A percentile compares a stretch with the other conserved stretches of the same genome.
Evolutionary conservation across 768 basidiomycete genomes (phyloP).

Genomic region (Austroboletus festivus): DNA sequence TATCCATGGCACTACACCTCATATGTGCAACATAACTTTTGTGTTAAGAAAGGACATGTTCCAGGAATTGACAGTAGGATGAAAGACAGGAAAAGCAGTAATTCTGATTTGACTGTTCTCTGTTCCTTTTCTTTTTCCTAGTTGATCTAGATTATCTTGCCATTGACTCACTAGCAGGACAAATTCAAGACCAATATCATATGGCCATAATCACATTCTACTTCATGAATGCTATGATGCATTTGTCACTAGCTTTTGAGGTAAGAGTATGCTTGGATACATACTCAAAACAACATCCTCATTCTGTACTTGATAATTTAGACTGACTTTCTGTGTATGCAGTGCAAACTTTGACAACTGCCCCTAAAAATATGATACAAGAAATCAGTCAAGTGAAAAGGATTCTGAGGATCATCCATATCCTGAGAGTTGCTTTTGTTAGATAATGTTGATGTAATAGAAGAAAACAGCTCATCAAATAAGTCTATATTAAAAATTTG

Average conservation of each 20-base stretch:
- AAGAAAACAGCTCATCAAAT: slow-evolving; percentile 64
- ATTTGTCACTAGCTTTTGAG: not conserved
- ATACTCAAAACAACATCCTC: slow-evolving; percentile 87
- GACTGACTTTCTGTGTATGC: slow-evolving; percentile 91
- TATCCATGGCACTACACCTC: too few relatives aligned
- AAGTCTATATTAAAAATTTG: slow-evolving; percentile 91
- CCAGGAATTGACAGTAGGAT: too few relatives aligned
- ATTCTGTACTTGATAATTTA: slow-evolving; percentile 79
- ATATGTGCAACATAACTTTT: too few relatives aligned
- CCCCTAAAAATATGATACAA: slow-evolving; percentile 50
- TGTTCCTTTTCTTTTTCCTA: too few relatives aligned
- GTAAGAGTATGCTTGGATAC: slow-evolving; percentile 30
- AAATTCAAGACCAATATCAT: not conserved
- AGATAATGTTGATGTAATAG: not conserved
- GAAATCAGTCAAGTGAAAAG: not conserved
- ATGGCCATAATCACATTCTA: slow-evolving; percentile 4
- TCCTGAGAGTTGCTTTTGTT: slow-evolving; percentile 21
- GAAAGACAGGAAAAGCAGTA: too few relatives aligned
- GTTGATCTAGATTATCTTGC: too few relatives aligned
- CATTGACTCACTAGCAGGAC: not conserved
- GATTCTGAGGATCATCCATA: slow-evolving; percentile 7
- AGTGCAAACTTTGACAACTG: slow-evolving; percentile 93
- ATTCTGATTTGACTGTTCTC: too few relatives aligned
- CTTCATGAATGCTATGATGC: slow-evolving; percentile 30
- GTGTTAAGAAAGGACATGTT: too few relatives aligned